Evolutionary conservation across 2,329 filamentous ascomycete species (phyloP), one percentile per base, ranked within the genome.

Genomic region (Orbilia oligospora): DNA sequence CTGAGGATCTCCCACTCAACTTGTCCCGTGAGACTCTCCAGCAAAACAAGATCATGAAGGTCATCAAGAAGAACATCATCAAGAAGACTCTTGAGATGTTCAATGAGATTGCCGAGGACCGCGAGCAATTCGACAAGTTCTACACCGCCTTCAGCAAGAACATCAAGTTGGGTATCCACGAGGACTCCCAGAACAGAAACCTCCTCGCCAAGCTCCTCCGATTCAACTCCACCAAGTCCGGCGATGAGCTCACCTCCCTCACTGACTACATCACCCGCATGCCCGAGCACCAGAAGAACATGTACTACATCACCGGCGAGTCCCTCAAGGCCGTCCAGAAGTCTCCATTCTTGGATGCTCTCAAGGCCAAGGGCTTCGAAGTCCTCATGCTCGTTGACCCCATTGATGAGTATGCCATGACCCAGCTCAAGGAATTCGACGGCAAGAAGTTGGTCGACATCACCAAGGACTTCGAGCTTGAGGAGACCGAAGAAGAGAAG

Each of bases 41-140:
- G 89, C 96, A 98, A 90, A 99, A 98, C 93, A 98, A 98, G 94
- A 99, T 99, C 90, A 98, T 98, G 96, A 98, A 98, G 92, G 96
- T 98, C 87, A 98, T 98, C 91, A 97, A 97, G 91, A 99, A 99
- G 94, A 99, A 99, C 92, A 97, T 99, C 82, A 94, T 99, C 90
- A 99, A 98, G 94, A 99, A 99, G 93, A 93, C 93, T 82, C 93
- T 99, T 82, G 96, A 99, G 90, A 93, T 99, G 86, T 99, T 99
- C 92, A 90, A 91, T 84, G 96, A 99, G 90, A 99, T 99, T 81
- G 91, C 96, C 77, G 96, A 99, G 90, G 96, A 99, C 88, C 97
- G 97, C 88, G 96, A 99, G 91, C 93, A 97, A 87, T 99, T 99
- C 86, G 96, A 99, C 91, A 99, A 99, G 91, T 99, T 99, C 92